These are phyloP conservation scores for Micromonas commoda DNA, from an alignment of 139 green algal genomes.

Conservation along the genomic window DNA sequence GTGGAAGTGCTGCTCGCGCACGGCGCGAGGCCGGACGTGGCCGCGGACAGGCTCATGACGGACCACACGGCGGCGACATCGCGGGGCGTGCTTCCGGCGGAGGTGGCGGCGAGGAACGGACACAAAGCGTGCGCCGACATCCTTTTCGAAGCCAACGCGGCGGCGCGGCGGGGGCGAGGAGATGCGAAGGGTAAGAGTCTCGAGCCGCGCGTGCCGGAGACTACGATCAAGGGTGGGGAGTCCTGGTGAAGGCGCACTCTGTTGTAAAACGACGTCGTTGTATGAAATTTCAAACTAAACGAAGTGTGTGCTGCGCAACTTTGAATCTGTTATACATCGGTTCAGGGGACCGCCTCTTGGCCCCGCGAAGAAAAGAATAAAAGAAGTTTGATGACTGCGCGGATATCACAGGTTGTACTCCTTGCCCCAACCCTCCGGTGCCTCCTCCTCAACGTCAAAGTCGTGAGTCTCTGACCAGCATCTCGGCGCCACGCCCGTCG, in stretches of 20 bases:
- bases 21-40: not conserved
- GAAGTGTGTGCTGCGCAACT: not conserved
- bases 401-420: not conserved
- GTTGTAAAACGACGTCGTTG: not conserved
- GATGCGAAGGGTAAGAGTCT: not conserved
- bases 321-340: not conserved
- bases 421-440: conserved; percentile 17
- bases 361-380: not conserved
- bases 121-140: not conserved
- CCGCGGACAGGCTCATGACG: not conserved
- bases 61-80: not conserved
- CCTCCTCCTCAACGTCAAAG: conserved; percentile 28
- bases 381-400: not conserved
- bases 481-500: conserved; percentile 77
- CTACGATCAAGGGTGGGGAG: too few relatives aligned
- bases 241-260: too few relatives aligned
- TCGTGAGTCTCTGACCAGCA: conserved; percentile 67
- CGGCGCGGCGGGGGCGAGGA: not conserved
- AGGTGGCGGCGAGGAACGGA: not conserved
- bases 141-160: not conserved
- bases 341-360: too few relatives aligned
- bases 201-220: too few relatives aligned
- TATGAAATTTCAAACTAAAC: not conserved
- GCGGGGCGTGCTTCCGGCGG: not conserved
- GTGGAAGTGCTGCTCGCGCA: not conserved